Evolutionary conservation across 306 rosid genomes (phyloP).

Genomic region (Castanopsis chinensis): DNA sequence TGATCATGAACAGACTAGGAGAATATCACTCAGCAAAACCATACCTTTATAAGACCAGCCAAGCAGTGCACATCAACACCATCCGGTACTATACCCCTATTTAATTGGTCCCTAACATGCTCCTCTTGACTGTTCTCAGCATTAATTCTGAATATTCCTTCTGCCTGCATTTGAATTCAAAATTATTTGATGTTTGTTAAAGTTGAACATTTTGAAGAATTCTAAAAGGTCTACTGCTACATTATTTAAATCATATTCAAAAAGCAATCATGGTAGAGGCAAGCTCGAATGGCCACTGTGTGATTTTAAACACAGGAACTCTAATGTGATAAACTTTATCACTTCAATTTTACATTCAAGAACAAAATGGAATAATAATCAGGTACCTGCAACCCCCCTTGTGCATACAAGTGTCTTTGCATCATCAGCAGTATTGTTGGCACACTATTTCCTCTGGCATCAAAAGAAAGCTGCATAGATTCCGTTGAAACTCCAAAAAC

Average conservation of each 20-base stretch:
- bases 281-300: conserved; percentile 1
- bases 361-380: conserved; percentile 14
- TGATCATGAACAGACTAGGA: background rate
- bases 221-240: background rate
- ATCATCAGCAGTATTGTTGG: conserved; percentile 85
- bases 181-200: conserved; percentile 17
- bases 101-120: conserved; percentile 82
- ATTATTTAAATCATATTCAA: background rate
- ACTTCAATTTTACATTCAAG: conserved; percentile 1
- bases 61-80: conserved; percentile 87
- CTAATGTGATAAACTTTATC: conserved; percentile 4
- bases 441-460: conserved; percentile 95
- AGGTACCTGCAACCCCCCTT: conserved; percentile 87
- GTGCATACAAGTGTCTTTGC: conserved; percentile 86
- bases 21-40: background rate
- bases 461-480: conserved; percentile 99
- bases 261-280: background rate
- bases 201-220: conserved; percentile 19
- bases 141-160: conserved; percentile 94
- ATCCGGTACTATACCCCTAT: conserved; percentile 74
- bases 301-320: background rate
- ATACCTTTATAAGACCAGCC: conserved; percentile 96
- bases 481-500: conserved; percentile 99
- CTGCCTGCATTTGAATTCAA: conserved; percentile 62
- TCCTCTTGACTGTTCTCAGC: conserved; percentile 96